Evolutionary conservation across 2,329 filamentous ascomycete genomes (phyloP).

Genomic region (Bipolaris bicolor): DNA sequence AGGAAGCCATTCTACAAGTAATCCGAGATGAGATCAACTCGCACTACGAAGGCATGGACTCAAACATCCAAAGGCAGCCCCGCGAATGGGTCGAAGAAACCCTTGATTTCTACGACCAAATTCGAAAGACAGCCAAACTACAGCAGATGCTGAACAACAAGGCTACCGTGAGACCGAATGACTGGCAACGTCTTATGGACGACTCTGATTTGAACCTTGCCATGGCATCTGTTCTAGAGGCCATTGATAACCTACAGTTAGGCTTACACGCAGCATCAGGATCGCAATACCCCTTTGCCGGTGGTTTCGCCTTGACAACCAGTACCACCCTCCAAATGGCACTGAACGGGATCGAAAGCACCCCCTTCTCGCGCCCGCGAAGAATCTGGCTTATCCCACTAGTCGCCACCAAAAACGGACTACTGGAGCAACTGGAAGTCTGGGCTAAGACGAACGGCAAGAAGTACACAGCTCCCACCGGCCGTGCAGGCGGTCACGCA

Average conservation of each 20-base stretch:
- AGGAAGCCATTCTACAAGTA: background rate
- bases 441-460: background rate
- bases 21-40: background rate
- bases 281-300: background rate
- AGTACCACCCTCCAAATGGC: background rate
- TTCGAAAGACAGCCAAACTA: background rate
- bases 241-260: background rate
- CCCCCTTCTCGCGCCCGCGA: background rate
- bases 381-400: slow-evolving; percentile 8
- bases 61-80: background rate
- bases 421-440: background rate
- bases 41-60: background rate
- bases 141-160: background rate
- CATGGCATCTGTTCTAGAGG: slow-evolving; percentile 1
- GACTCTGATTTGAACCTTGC: background rate
- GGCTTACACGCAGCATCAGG: background rate
- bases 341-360: background rate
- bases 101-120: background rate
- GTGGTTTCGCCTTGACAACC: slow-evolving; percentile 1
- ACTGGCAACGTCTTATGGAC: background rate
- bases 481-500: background rate
- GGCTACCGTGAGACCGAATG: background rate
- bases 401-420: background rate
- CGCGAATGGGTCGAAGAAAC: background rate
- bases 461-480: background rate